Evolutionary conservation across 805 yeast species (phyloP), one percentile per base, ranked within the genome.

Genomic region (Yamadazyma scolyti): DNA sequence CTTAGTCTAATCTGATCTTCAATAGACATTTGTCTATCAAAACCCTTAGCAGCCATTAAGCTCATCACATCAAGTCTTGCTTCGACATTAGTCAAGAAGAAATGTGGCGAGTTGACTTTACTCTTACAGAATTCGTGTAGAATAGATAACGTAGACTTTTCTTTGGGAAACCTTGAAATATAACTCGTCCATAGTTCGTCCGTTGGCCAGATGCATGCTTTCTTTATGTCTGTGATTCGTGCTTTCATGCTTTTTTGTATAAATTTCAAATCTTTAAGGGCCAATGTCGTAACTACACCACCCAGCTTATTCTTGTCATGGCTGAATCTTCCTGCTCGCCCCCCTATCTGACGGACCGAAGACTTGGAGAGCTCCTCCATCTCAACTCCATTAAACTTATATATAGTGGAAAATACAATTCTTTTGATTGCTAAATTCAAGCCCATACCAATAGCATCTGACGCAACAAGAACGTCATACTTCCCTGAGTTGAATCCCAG

Each of bases 361-460:
- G 96, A 82, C 4, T 71, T 58, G 0, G 82, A 64, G 18, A 93
- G 54, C 1, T 52, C 52, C 6, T 55, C 56, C 37, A 65, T 58
- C 10, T 54, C 57, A 9, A 47, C 50, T 5, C 97, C 97, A 50
- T 87, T 75, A 45, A 73, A 89, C 55, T 93, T 93, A 28, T 53
- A 52, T 16, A 73, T 61, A 1, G 80, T 69, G 11, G 82, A 75
- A 50, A 93, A 89, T 1, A 93, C 71, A 4, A 93, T 73, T 37
- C 97, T 64, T 36, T 79, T 76, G 42, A 93, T 89, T 16, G 84
- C 80, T 47, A 93, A 65, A 50, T 93, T 93, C 32, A 93, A 67
- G 0, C 98, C 98, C 97, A 93, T 90, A 2, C 98, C 98, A 40
- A 93, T 79, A 0, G 98, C 98, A 61, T 93, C 97, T 2, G 96